phyloP scores from a whole-genome alignment of 208 protist genomes.

The Crithidia thermophila region DNA sequence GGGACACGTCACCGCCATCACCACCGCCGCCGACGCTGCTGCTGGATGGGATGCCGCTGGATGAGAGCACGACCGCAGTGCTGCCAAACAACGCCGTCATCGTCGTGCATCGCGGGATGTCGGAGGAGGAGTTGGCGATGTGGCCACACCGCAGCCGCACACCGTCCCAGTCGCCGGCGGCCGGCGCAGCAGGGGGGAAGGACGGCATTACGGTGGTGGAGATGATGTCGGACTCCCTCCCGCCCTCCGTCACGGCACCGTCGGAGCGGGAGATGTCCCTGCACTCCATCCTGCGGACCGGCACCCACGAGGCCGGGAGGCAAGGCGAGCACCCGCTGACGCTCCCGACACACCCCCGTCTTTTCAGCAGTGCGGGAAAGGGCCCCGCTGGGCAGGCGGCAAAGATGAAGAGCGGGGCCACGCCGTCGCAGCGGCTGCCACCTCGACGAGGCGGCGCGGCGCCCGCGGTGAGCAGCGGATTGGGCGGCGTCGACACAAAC shows the following conservation, averaged over 20 bases:
- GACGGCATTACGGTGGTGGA: constrained; percentile 16
- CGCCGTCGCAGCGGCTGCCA: constrained; percentile 5
- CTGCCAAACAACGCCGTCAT: constrained; percentile 26
- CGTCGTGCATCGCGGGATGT: constrained; percentile 14
- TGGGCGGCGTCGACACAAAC: neutral
- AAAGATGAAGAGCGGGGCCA: neutral
- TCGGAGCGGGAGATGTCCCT: constrained; percentile 23
- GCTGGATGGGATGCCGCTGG: constrained; percentile 21
- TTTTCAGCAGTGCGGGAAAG: no score
- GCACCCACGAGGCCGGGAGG: neutral
- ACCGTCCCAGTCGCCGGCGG: constrained; percentile 11
- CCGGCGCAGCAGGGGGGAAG: no score
- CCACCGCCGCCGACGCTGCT: constrained; percentile 16
- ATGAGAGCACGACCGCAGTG: constrained; percentile 11
- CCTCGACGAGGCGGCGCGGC: neutral
- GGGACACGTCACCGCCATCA: neutral
- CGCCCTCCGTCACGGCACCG: neutral
- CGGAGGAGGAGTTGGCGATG: neutral
- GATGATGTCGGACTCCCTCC: constrained; percentile 16
- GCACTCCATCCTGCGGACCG: constrained; percentile 6
- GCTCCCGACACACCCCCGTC: neutral
- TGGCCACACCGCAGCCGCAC: constrained; percentile 13
- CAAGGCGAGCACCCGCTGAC: neutral
- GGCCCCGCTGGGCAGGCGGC: neutral
- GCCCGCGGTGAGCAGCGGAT: neutral